Percentiles rank a stretch among this genome's conserved stretches.
Conservation (phyloP, 2,329 filamentous ascomycete species). For the Claviceps sorghi region DNA sequence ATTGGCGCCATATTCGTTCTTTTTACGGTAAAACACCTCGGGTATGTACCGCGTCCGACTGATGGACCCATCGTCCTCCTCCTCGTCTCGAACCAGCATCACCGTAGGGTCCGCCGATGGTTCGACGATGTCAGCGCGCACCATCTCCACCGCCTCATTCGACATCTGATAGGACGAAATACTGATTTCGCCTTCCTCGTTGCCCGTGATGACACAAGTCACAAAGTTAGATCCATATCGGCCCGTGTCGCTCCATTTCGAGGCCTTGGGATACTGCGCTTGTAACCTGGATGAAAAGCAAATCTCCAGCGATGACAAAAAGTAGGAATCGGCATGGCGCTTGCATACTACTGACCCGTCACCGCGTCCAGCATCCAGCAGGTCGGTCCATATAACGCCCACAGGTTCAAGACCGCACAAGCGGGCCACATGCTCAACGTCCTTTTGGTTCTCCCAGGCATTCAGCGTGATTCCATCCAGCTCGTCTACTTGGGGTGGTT, state of each 20-base stretch:
- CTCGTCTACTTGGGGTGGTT: slow-evolving; percentile 83
- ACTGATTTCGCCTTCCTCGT: slow-evolving; percentile 73
- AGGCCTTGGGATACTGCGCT: slow-evolving; percentile 73
- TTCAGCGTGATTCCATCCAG: slow-evolving; percentile 73
- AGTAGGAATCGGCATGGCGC: slow-evolving; percentile 89
- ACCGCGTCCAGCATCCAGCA: slow-evolving; percentile 65
- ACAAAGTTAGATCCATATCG: slow-evolving; percentile 93
- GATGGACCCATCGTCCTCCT: slow-evolving; percentile 59
- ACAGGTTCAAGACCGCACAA: slow-evolving; percentile 77
- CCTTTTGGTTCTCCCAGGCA: slow-evolving; percentile 72
- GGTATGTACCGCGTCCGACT: slow-evolving; percentile 78
- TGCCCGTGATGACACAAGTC: slow-evolving; percentile 88
- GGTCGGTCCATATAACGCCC: slow-evolving; percentile 88
- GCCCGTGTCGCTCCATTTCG: slow-evolving; percentile 94
- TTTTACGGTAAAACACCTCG: slow-evolving; percentile 87
- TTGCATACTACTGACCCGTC: slow-evolving; percentile 89
- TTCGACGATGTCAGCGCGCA: slow-evolving; percentile 84
- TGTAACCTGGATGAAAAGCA: slow-evolving; percentile 79
- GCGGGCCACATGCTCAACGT: slow-evolving; percentile 65
- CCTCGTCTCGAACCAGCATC: slow-evolving; percentile 89
- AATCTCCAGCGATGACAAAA: slow-evolving; percentile 81
- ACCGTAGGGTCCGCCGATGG: slow-evolving; percentile 82
- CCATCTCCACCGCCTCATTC: slow-evolving; percentile 94
- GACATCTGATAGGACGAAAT: slow-evolving; percentile 91
- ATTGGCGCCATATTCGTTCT: slow-evolving; percentile 93